A percentile compares a stretch with the other conserved stretches of the same genome.
Evolutionary conservation across 129 eudicot species (phyloP).

Genomic region (Smallanthus sonchifolius): DNA sequence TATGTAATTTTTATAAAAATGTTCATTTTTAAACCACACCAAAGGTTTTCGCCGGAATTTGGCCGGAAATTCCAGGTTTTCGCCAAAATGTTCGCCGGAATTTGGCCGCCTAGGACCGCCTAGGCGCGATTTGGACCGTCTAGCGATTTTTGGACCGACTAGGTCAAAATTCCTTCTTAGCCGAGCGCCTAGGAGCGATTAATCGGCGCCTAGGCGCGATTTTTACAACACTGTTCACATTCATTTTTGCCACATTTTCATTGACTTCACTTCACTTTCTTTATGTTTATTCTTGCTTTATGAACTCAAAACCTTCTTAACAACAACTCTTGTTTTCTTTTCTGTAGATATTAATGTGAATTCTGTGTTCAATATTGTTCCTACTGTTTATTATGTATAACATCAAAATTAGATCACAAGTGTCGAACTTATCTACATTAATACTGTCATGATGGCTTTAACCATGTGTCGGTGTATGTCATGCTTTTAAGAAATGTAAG

Average conservation of each 20-base stretch:
- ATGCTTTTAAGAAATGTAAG: neutral
- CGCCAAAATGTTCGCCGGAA: too few relatives aligned
- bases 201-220: too few relatives aligned
- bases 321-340: neutral
- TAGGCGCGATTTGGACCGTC: too few relatives aligned
- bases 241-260: neutral
- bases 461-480: neutral
- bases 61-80: too few relatives aligned
- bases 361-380: neutral
- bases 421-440: neutral
- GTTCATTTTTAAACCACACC: too few relatives aligned
- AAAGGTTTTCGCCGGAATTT: too few relatives aligned
- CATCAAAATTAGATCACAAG: neutral
- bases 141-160: too few relatives aligned
- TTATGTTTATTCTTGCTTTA: neutral
- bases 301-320: neutral
- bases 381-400: neutral
- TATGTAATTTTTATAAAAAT: too few relatives aligned
- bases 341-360: neutral
- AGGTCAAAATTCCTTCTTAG: too few relatives aligned
- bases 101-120: too few relatives aligned
- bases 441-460: constrained; percentile 3
- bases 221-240: too few relatives aligned
- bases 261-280: neutral
- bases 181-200: too few relatives aligned